Base-by-base conservation (phyloP, 2,329 filamentous ascomycete genomes). In the Didymella lethalis region DNA sequence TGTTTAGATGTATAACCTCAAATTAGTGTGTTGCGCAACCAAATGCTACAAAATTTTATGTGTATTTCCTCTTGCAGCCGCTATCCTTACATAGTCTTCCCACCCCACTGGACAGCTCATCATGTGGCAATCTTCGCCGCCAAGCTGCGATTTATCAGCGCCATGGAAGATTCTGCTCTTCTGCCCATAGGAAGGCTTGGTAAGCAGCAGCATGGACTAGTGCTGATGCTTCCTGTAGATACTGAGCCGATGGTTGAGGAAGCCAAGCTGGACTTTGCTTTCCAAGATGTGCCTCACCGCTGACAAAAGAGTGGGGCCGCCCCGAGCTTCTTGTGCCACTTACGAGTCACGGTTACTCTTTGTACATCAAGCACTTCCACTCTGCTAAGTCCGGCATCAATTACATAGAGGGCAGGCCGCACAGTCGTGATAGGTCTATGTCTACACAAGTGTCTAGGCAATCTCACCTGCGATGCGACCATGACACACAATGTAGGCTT, bases 181-280 rank as follows among this genome's bases (percentile, higher is more conserved):
- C n/a, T 16, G 11, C 23, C 12, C 45, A 29, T 31, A 18, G 7
- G 2, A 25, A 12, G 7, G n/a, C 23, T 49, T 4, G 38, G 46
- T 23, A 18, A n/a, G 14, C 25, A 26, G 12, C 3, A 44, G 4
- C 12, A 38, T 2, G 10, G 11, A 18, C 18, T 41, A 18, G 6
- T 31, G 41, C 41, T 57, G n/a, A 52, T 29, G n/a, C n/a, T 28
- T 10, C 5, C 12, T 12, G 11, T 18, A 14, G 18, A 40, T 11
- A 7, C 12, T 16, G 34, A n/a, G n/a, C 0, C 34, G 26, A 18
- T 11, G 20, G n/a, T 28, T 6, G 14, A 28, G 28, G 43, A 36
- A 18, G 48, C 44, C 48, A 52, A 44, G 54, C 44, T 31, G 54
- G 48, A 6, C 16, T 43, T 48, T 48, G n/a, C 48, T 57, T 47